Conservation (phyloP, 352 stramenopile genomes). For the Globisporangium cystogenes region DNA sequence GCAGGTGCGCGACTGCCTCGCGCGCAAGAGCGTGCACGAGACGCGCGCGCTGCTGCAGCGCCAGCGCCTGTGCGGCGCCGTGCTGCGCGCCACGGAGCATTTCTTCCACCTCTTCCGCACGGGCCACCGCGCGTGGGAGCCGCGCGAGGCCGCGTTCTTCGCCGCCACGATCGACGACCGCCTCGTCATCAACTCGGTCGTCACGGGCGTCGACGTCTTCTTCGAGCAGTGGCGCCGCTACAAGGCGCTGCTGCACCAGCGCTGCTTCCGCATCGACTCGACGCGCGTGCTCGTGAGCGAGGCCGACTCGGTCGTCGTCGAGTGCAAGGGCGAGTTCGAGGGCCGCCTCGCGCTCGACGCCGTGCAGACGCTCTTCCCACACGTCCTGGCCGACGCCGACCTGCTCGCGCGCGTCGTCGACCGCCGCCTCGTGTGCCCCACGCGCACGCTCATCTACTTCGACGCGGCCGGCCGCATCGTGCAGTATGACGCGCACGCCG, state of each 20-base stretch:
- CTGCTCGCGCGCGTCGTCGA: slow-evolving; percentile 9
- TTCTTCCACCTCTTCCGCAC: slow-evolving; percentile 32
- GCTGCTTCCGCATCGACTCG: slow-evolving; percentile 14
- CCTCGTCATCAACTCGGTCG: slow-evolving; percentile 14
- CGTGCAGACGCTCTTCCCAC: slow-evolving; percentile 13
- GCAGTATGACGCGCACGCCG: slow-evolving; percentile 24
- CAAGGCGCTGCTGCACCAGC: slow-evolving; percentile 31
- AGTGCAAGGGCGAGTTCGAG: slow-evolving; percentile 7
- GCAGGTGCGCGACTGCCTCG: slow-evolving; percentile 7
- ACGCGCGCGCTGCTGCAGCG: slow-evolving; percentile 1
- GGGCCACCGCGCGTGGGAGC: slow-evolving; percentile 11
- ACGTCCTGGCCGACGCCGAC: not conserved
- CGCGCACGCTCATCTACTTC: slow-evolving; percentile 26
- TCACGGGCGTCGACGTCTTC: slow-evolving; percentile 17
- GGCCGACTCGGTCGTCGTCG: slow-evolving; percentile 1
- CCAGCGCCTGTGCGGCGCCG: not conserved
- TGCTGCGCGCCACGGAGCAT: slow-evolving; percentile 10
- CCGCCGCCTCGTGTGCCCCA: slow-evolving; percentile 12
- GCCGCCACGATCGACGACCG: slow-evolving; percentile 14
- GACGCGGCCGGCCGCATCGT: slow-evolving; percentile 17
- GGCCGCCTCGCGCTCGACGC: slow-evolving; percentile 7
- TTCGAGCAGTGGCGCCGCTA: slow-evolving; percentile 42
- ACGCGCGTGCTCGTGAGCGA: slow-evolving; percentile 16
- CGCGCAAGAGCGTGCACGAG: not conserved
- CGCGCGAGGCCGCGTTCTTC: slow-evolving; percentile 18